Conservation (phyloP, 1,284 basidiomycete species). For the Ganoderma meredithae region DNA sequence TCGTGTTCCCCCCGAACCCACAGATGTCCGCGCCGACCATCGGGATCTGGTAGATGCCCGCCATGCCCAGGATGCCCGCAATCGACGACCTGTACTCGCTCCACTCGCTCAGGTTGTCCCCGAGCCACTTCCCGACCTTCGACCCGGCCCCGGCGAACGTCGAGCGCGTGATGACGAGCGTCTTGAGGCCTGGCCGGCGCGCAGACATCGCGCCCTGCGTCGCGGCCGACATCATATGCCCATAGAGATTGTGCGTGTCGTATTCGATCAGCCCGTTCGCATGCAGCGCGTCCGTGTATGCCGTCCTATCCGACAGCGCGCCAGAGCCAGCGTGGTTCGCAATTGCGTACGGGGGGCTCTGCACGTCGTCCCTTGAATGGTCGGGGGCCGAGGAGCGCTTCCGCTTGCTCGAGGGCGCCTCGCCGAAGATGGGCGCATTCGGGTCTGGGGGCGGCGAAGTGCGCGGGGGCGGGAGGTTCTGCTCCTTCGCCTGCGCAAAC, state of each 20-base stretch:
- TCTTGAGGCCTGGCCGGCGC: conserved; percentile 64
- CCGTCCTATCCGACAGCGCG: conserved; percentile 58
- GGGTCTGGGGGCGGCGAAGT: conserved; percentile 56
- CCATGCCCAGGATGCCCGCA: conserved; percentile 68
- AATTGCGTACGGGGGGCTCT: conserved; percentile 65
- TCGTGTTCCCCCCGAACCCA: conserved; percentile 67
- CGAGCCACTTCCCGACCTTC: conserved; percentile 75
- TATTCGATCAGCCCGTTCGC: conserved; percentile 71
- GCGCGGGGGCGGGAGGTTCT: conserved; percentile 62
- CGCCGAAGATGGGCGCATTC: conserved; percentile 59
- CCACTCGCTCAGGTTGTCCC: conserved; percentile 68
- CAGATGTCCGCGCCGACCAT: conserved; percentile 78
- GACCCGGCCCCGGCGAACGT: conserved; percentile 74
- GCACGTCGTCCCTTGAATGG: conserved; percentile 45
- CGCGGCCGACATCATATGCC: conserved; percentile 73
- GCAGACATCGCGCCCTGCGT: conserved; percentile 69
- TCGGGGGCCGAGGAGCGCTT: conserved; percentile 43
- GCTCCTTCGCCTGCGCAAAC: conserved; percentile 58
- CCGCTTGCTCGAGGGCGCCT: conserved; percentile 37
- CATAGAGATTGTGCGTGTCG: conserved; percentile 74
- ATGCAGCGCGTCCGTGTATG: conserved; percentile 63
- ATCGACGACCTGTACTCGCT: conserved; percentile 65
- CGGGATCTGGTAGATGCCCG: conserved; percentile 68
- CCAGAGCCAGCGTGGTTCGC: conserved; percentile 56
- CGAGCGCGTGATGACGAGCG: conserved; percentile 76